Evolutionary conservation across 805 yeast species (phyloP), one percentile per base, ranked within the genome.

Genomic region (Zygosaccharomyces kombuchaensis): DNA sequence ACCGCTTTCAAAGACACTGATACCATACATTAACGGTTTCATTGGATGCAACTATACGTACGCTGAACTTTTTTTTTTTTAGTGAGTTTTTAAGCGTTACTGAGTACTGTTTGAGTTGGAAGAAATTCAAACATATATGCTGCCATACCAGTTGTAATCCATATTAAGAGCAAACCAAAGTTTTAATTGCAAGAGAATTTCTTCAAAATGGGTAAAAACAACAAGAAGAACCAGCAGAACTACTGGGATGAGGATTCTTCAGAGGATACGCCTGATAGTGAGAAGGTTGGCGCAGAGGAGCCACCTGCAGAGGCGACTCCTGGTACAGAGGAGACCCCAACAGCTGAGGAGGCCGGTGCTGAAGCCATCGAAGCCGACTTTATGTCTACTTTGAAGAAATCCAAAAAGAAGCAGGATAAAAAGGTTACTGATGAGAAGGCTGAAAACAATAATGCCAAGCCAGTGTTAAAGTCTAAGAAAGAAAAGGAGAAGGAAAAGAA

Each of bases 401-500:
- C 91, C 47, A 87, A 87, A 70, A 78, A 78, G 66, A 87, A 86
- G 76, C 81, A 78, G 55, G 82, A 75, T 37, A 81, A 81, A 67
- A 81, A 76, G 49, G 82, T 80, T 45, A 80, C 78, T 50, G 81
- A 79, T 56, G 78, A 77, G 44, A 76, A 77, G 51, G 70, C 65
- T 9, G 70, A 72, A 49, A 64, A 71, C 40, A 27, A 13, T 16
- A 79, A 75, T 40, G 69, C 63, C 26, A 88, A 78, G 25, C 88
- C 91, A 39, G 77, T 80, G 53, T 74, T 89, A 62, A 88, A 90
- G 68, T 80, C 91, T 47, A 93, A 91, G 78, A 89, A 91, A 70
- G 98, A 86, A 62, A 86, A 85, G 70, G 95, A 91, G 72, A 90
- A 83, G 72, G 96, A 93, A 68, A 87, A 87, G 80, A 95, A 91